Base-by-base conservation (phyloP, 495 filamentous ascomycete species). In the Chaetomium fimeti region DNA sequence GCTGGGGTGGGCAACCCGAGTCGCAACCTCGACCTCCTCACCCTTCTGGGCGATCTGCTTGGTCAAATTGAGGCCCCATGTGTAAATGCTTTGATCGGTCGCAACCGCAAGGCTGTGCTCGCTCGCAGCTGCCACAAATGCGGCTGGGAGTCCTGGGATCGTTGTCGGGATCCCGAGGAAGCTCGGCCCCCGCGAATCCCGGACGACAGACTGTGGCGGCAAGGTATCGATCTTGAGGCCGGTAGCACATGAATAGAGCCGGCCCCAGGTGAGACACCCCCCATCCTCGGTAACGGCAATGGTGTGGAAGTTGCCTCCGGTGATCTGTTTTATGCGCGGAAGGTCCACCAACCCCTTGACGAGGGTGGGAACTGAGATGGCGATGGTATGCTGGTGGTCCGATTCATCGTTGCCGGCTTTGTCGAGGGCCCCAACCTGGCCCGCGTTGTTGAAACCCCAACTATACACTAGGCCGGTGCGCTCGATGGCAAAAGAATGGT, bases 361-460 rank as follows among this genome's bases (percentile, higher is more conserved):
- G 32, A 51, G 54, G 45, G 25, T 53, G 22, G 54, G 65, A 18
- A 43, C 22, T 6, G 55, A 0, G 11, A 64, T 47, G 24, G 42
- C 77, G 11, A 77, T 70, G 11, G 84, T 87, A 60, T 83, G 74
- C 6, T 83, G 84, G 42, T 87, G 55, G 1, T 40, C 68, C 29
- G 79, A 83, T 75, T 90, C 87, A 66, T 88, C 83, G 51, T 79
- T 76, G 25, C 74, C 68, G 9, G 86, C 86, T 18, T 85, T 72
- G 88, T 90, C 72, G 15, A 51, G 28, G 55, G 53, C 62, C 13
- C 62, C 62, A 13, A 53, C 42, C 11, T 92, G 88, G 36, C 88
- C 87, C 70, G 88, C 94, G 69, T 87, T 89, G 76, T 96, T 96
- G 48, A 91, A 74, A 12, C 92, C 92, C 91, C 92, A 96, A 1